Percentiles rank a stretch among this genome's conserved stretches.
Conservation (phyloP, 129 eudicot species). For the Arctium lappa region DNA sequence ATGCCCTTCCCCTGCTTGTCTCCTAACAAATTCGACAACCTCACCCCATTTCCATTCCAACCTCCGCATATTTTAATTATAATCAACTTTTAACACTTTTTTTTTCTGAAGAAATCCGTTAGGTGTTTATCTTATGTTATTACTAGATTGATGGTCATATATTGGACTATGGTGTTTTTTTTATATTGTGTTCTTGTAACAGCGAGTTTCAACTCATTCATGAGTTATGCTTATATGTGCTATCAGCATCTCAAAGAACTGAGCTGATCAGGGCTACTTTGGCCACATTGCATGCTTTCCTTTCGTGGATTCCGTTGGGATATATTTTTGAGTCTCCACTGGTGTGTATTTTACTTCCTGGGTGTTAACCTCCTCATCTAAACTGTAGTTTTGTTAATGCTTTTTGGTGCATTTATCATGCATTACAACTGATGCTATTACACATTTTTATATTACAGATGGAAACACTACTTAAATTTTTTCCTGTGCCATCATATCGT, state of each 20-base stretch:
- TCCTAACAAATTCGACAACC: no score
- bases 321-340: constrained; percentile 93
- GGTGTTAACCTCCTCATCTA: not conserved
- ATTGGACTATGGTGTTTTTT: constrained; percentile 10
- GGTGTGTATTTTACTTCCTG: constrained; percentile 46
- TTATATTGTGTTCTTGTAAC: constrained; percentile 25
- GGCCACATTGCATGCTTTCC: constrained; percentile 97
- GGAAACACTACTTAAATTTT: constrained; percentile 83
- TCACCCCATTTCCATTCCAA: no score
- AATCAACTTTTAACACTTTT: no score
- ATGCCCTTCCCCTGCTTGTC: no score
- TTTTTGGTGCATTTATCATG: constrained; percentile 10
- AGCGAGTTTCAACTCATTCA: constrained; percentile 98
- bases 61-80: no score
- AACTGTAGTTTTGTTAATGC: not conserved
- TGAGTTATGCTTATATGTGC: constrained; percentile 93
- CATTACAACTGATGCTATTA: constrained; percentile 3
- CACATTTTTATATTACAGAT: constrained; percentile 50
- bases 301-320: constrained; percentile 99
- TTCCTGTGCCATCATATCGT: constrained; percentile 72
- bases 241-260: constrained; percentile 94
- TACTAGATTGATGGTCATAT: not conserved
- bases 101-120: no score
- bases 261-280: constrained; percentile 93
- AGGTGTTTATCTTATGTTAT: not conserved